Evolutionary conservation across 371 early-diverging fungal species (phyloP).

Genomic region (Cokeromyces recurvatus): DNA sequence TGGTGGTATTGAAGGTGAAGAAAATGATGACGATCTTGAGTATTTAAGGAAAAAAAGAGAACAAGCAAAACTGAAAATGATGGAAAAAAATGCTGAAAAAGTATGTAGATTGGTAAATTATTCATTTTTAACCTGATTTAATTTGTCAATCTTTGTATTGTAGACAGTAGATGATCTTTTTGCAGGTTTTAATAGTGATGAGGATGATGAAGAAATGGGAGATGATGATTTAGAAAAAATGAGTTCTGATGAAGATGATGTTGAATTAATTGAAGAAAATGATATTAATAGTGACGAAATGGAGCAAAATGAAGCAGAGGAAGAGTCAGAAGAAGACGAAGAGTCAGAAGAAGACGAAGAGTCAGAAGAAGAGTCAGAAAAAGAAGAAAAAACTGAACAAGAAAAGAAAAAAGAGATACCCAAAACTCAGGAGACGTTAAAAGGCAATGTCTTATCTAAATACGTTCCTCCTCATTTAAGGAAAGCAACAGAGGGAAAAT

Average conservation of each 20-base stretch:
- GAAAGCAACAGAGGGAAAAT: constrained; percentile 45
- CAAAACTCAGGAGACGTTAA: not conserved
- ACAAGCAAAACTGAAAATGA: constrained; percentile 28
- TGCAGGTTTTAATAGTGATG: constrained; percentile 21
- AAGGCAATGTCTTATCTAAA: constrained; percentile 33
- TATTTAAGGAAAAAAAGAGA: constrained; percentile 40
- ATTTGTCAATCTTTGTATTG: too few relatives aligned
- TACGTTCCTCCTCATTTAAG: constrained; percentile 91
- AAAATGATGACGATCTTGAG: constrained; percentile 39
- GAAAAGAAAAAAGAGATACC: constrained; percentile 12
- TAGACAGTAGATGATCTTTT: constrained; percentile 33
- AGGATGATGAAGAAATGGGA: not conserved
- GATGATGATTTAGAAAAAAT: not conserved
- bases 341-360: constrained; percentile 11
- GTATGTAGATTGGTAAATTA: too few relatives aligned
- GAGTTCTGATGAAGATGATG: not conserved
- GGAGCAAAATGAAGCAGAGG: constrained; percentile 17
- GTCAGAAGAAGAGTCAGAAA: constrained; percentile 11
- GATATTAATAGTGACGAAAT: constrained; percentile 12
- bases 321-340: constrained; percentile 14
- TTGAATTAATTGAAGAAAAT: not conserved
- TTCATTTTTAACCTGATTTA: not conserved
- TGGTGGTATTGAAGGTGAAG: constrained; percentile 24
- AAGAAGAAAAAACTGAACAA: constrained; percentile 1
- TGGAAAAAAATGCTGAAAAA: constrained; percentile 42